These are phyloP conservation scores for Podaxis rugospora DNA, from an alignment of 768 basidiomycete species.

Conservation along the genomic window DNA sequence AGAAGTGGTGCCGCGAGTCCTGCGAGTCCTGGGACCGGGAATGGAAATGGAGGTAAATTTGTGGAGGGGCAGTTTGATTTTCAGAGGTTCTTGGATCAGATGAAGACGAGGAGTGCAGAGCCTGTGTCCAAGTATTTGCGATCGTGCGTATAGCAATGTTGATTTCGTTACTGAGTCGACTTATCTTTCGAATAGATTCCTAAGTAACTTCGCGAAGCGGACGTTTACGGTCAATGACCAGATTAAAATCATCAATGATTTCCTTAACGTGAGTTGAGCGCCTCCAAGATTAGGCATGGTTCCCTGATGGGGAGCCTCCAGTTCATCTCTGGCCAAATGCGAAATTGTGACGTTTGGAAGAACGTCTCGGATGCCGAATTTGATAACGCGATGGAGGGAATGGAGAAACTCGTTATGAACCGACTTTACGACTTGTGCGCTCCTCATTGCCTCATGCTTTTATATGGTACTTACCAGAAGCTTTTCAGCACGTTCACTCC, in stretches of 20 bases:
- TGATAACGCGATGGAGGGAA: slow-evolving; percentile 95
- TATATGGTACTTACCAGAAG: slow-evolving; percentile 1
- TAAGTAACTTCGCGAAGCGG: slow-evolving; percentile 90
- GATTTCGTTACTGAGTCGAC: background rate
- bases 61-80: slow-evolving; percentile 76
- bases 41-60: slow-evolving; percentile 20
- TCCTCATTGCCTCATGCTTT: background rate
- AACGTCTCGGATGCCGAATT: slow-evolving; percentile 78
- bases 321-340: slow-evolving; percentile 92
- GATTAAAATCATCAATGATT: slow-evolving; percentile 93
- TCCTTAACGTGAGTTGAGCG: slow-evolving; percentile 60
- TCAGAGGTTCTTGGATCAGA: slow-evolving; percentile 91
- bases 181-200: slow-evolving; percentile 52
- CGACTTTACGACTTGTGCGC: slow-evolving; percentile 91
- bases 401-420: slow-evolving; percentile 99
- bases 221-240: slow-evolving; percentile 92
- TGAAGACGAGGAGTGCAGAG: slow-evolving; percentile 84
- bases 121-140: slow-evolving; percentile 92
- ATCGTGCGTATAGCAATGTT: slow-evolving; percentile 61
- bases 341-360: slow-evolving; percentile 78
- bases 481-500: slow-evolving; percentile 84
- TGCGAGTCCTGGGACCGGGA: slow-evolving; percentile 16
- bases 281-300: slow-evolving; percentile 7
- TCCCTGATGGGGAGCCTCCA: slow-evolving; percentile 23
- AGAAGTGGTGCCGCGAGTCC: slow-evolving; percentile 5